These are phyloP conservation scores for Ophiostoma triangulosporum DNA, from an alignment of 2,329 filamentous ascomycete species.

Conservation along the genomic window DNA sequence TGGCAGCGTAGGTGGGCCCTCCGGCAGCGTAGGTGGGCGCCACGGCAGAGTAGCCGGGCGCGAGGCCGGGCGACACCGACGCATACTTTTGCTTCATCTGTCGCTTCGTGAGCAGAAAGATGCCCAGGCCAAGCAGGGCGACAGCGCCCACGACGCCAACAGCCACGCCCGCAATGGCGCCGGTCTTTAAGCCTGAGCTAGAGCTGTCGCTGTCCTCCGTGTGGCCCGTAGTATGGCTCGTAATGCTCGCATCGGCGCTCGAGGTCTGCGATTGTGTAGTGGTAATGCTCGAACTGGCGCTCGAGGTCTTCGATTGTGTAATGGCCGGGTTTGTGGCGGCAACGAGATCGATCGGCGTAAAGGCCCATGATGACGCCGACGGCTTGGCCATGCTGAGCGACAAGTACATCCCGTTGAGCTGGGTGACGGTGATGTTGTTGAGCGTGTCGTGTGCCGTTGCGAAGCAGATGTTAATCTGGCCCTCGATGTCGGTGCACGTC, in stretches of 20 bases:
- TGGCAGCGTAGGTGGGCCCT: too few relatives aligned
- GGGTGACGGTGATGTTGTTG: constrained; percentile 9
- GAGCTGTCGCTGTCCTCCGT: not conserved
- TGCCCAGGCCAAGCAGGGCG: constrained; percentile 4
- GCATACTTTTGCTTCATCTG: not conserved
- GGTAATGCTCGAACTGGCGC: too few relatives aligned
- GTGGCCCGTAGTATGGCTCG: not conserved
- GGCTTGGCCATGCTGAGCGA: constrained; percentile 12
- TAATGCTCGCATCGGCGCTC: not conserved
- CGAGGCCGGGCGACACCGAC: not conserved
- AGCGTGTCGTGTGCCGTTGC: constrained; percentile 10
- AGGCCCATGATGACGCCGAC: constrained; percentile 10
- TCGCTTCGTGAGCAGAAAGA: constrained; percentile 8
- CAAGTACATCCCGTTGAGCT: constrained; percentile 11
- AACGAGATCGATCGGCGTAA: constrained; percentile 8
- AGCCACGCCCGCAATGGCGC: constrained; percentile 10
- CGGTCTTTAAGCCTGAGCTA: not conserved
- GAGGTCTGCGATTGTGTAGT: too few relatives aligned
- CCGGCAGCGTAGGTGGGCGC: too few relatives aligned
- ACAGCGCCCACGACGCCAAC: constrained; percentile 7
- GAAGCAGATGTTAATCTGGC: constrained; percentile 15
- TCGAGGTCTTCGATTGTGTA: not conserved
- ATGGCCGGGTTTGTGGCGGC: constrained; percentile 3
- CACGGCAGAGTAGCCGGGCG: not conserved
- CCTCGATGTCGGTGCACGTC: constrained; percentile 7